A percentile compares a stretch with the other conserved stretches of the same genome.
phyloP scores from a whole-genome alignment of 2,329 filamentous ascomycete genomes.

The Salinomyces thailandicus region DNA sequence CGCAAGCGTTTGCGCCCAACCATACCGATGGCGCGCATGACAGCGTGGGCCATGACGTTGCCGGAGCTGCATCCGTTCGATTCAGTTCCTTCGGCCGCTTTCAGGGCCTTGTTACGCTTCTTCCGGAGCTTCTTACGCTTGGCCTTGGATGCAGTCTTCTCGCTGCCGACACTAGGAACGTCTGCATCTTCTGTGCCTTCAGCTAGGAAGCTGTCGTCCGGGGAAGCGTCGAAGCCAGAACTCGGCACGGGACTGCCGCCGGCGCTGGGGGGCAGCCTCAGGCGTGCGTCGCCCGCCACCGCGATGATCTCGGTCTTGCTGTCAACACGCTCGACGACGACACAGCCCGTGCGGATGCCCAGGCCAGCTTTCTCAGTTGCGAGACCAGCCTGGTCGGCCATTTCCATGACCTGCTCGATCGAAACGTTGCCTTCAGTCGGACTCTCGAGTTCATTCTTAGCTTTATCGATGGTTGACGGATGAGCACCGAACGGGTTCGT shows the following conservation, averaged over 20 bases:
- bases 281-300: slow-evolving; percentile 66
- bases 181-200: slow-evolving; percentile 10
- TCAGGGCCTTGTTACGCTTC: slow-evolving; percentile 7
- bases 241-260: slow-evolving; percentile 4
- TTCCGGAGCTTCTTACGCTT: slow-evolving; percentile 5
- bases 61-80: slow-evolving; percentile 33
- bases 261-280: slow-evolving; percentile 35
- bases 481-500: slow-evolving; percentile 81
- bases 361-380: slow-evolving; percentile 48
- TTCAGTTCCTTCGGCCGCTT: slow-evolving; percentile 4
- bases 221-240: slow-evolving; percentile 1
- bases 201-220: slow-evolving; percentile 6
- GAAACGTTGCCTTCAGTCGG: slow-evolving; percentile 33
- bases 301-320: slow-evolving; percentile 50
- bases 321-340: slow-evolving; percentile 56
- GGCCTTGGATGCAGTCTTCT: slow-evolving; percentile 2
- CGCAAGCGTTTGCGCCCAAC: slow-evolving; percentile 51
- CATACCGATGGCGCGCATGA: slow-evolving; percentile 72
- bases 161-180: not conserved
- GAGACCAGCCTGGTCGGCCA: slow-evolving; percentile 50
- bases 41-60: slow-evolving; percentile 69
- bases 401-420: slow-evolving; percentile 52
- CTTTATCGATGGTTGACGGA: slow-evolving; percentile 60
- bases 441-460: slow-evolving; percentile 54
- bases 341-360: slow-evolving; percentile 63